These are phyloP conservation scores for Huntiella moniliformis DNA, from an alignment of 2,329 filamentous ascomycete genomes.

Conservation along the genomic window DNA sequence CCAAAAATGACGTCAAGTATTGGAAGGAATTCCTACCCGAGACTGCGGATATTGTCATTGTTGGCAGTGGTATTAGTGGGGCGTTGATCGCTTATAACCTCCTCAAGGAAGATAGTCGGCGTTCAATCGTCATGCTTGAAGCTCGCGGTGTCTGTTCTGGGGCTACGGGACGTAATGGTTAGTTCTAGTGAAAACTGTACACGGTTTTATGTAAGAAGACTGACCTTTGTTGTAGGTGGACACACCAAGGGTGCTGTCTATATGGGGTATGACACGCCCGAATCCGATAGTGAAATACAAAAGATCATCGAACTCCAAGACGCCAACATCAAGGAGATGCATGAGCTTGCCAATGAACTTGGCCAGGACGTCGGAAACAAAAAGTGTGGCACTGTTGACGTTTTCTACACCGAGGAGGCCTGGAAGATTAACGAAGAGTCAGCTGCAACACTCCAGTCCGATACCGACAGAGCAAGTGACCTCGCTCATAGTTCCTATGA, in stretches of 20 bases:
- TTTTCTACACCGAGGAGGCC: conserved; percentile 7
- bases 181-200: neutral
- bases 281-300: conserved; percentile 7
- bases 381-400: conserved; percentile 7
- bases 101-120: conserved; percentile 10
- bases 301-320: conserved; percentile 12
- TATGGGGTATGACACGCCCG: conserved; percentile 3
- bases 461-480: neutral
- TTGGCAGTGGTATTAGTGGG: conserved; percentile 36
- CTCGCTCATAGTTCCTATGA: neutral
- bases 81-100: conserved; percentile 20
- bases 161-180: conserved; percentile 21
- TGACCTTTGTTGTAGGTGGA: conserved; percentile 7
- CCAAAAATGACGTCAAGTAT: conserved; percentile 14
- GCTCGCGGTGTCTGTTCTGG: conserved; percentile 19
- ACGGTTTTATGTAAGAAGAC: neutral
- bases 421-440: conserved; percentile 7
- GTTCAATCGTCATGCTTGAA: conserved; percentile 18
- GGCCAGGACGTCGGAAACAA: conserved; percentile 11
- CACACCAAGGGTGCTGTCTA: conserved; percentile 10
- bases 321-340: conserved; percentile 10
- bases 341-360: conserved; percentile 9
- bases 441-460: conserved; percentile 1
- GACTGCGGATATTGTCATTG: conserved; percentile 29
- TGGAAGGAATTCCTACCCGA: conserved; percentile 18